These are phyloP conservation scores for Pyrenochaeta sp. DNA, from an alignment of 2,329 filamentous ascomycete species.

Conservation along the genomic window DNA sequence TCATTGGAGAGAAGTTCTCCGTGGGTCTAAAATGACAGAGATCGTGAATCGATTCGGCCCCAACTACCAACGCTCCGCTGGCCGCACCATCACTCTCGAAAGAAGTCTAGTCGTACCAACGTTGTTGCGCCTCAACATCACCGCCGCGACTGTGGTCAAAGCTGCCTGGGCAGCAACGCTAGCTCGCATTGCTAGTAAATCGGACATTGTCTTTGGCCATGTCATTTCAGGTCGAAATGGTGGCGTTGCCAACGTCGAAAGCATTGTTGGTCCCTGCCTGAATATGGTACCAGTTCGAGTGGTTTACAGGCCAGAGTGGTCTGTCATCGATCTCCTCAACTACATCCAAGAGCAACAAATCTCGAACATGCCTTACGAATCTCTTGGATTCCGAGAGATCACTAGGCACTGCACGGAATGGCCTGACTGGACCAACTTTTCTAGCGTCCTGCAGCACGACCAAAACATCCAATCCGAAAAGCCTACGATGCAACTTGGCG, in stretches of 20 bases:
- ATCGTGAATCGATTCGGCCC: constrained; percentile 43
- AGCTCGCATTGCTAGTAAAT: constrained; percentile 44
- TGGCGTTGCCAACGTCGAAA: constrained; percentile 44
- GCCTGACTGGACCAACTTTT: constrained; percentile 48
- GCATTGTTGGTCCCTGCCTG: constrained; percentile 52
- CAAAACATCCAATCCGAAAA: constrained; percentile 43
- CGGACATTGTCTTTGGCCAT: constrained; percentile 54
- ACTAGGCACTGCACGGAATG: constrained; percentile 46
- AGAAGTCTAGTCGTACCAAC: constrained; percentile 28
- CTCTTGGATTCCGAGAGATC: constrained; percentile 44
- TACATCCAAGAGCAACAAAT: constrained; percentile 55
- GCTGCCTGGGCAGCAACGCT: constrained; percentile 56
- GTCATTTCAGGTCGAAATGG: constrained; percentile 52
- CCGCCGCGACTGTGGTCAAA: constrained; percentile 54
- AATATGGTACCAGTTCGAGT: constrained; percentile 55
- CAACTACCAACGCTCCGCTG: constrained; percentile 41
- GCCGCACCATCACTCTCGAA: constrained; percentile 37
- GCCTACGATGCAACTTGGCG: constrained; percentile 58
- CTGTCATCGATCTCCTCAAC: constrained; percentile 48
- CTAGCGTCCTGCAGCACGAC: constrained; percentile 44
- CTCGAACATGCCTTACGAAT: constrained; percentile 46
- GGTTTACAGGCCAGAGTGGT: constrained; percentile 40
- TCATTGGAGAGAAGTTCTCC: constrained; percentile 41
- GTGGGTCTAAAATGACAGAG: constrained; percentile 44
- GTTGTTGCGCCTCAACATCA: constrained; percentile 42